Conservation (phyloP, 352 stramenopile genomes). For the Globisporangium apiculatum region DNA sequence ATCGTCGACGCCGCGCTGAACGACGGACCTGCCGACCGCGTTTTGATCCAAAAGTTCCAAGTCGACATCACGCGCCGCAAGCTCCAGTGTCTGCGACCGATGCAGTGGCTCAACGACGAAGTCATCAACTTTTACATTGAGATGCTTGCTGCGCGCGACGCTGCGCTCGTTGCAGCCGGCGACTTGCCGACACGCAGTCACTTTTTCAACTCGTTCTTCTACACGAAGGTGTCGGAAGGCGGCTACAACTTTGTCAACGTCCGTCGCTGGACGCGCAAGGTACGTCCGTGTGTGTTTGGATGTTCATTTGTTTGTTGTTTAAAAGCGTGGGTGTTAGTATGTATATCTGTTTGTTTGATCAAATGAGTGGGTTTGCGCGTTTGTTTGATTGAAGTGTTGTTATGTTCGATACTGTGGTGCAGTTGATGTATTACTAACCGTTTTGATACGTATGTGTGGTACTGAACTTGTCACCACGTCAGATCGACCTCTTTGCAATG, state of each 20-base stretch:
- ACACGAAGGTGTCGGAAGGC: slow-evolving; percentile 70
- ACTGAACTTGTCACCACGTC: not conserved
- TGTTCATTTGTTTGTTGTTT: too few relatives aligned
- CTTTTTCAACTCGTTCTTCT: slow-evolving; percentile 89
- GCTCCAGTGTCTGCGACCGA: slow-evolving; percentile 62
- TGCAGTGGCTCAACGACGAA: slow-evolving; percentile 79
- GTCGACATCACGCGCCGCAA: slow-evolving; percentile 70
- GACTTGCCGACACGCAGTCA: slow-evolving; percentile 49
- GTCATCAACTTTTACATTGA: slow-evolving; percentile 88
- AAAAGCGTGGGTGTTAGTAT: too few relatives aligned
- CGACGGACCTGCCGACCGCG: slow-evolving; percentile 39
- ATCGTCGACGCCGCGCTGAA: slow-evolving; percentile 55
- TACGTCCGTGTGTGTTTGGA: slow-evolving; percentile 11
- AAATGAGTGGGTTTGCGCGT: too few relatives aligned
- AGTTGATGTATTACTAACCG: not conserved
- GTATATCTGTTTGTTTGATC: too few relatives aligned
- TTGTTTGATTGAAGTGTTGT: not conserved
- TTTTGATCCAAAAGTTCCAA: slow-evolving; percentile 79
- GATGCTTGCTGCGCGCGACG: slow-evolving; percentile 67
- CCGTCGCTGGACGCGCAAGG: slow-evolving; percentile 79
- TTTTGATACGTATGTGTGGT: not conserved
- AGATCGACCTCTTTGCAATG: slow-evolving; percentile 88
- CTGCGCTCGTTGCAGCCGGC: slow-evolving; percentile 39
- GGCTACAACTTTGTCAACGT: slow-evolving; percentile 85
- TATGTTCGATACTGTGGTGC: not conserved